These are phyloP conservation scores for Saraca asoca DNA, from an alignment of 331 rosid species.

Conservation along the genomic window DNA sequence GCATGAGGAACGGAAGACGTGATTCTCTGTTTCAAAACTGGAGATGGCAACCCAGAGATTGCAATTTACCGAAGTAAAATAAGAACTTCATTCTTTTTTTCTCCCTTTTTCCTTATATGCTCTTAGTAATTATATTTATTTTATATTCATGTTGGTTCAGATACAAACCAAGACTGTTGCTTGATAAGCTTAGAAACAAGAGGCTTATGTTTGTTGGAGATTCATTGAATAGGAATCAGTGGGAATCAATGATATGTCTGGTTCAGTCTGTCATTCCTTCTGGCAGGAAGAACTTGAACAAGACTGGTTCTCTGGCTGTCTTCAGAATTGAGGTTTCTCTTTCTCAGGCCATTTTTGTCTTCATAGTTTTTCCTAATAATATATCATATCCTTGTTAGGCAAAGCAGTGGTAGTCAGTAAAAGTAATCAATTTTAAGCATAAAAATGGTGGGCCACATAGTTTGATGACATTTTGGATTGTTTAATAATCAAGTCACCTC, in stretches of 20 bases:
- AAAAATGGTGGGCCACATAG: constrained; percentile 16
- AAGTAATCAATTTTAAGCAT: background rate
- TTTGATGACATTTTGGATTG: constrained; percentile 17
- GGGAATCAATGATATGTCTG: constrained; percentile 95
- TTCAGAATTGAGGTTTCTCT: constrained; percentile 71
- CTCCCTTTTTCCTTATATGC: background rate
- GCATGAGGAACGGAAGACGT: constrained; percentile 86
- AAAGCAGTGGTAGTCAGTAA: background rate
- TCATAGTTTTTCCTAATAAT: too few species aligned
- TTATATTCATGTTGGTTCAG: constrained; percentile 31
- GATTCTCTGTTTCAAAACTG: constrained; percentile 85
- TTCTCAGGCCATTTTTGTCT: background rate
- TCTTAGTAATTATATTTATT: background rate
- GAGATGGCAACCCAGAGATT: constrained; percentile 94
- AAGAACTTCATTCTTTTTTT: background rate
- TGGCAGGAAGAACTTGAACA: constrained; percentile 67
- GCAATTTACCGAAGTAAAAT: constrained; percentile 80
- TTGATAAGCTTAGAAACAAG: constrained; percentile 88
- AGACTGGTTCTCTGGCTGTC: constrained; percentile 66
- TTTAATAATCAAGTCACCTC: constrained; percentile 32
- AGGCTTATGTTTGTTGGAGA: constrained; percentile 99
- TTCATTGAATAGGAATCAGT: constrained; percentile 88
- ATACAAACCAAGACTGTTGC: constrained; percentile 75
- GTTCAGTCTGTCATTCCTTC: constrained; percentile 72
- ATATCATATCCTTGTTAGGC: background rate